Conservation (phyloP, 139 green algal species). For the Micromonas pusilla region DNA sequence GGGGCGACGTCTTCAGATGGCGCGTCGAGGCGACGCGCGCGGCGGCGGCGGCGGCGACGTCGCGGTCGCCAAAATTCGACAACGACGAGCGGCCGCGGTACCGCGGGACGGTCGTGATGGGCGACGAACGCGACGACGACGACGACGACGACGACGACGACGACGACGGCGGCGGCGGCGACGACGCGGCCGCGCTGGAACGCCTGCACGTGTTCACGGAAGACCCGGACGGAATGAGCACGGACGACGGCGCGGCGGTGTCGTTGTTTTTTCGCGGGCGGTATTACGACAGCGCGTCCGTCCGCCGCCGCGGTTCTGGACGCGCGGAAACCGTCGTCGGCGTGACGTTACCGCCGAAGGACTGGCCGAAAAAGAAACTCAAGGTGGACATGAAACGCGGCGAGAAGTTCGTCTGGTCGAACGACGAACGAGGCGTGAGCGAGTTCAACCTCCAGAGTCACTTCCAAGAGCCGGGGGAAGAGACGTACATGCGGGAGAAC, state of each 20-base stretch:
- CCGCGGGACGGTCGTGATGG: background rate
- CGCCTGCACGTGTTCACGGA: constrained; percentile 37
- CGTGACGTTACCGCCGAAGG: constrained; percentile 42
- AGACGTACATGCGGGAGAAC: constrained; percentile 68
- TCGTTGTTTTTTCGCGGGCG: constrained; percentile 45
- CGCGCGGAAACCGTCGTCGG: background rate
- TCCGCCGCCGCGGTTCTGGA: constrained; percentile 39
- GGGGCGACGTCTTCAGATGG: background rate
- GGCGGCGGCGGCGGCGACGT: no score
- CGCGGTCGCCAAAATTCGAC: no score
- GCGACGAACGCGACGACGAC: background rate
- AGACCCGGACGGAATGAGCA: constrained; percentile 34
- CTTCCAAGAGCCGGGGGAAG: constrained; percentile 64
- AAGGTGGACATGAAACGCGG: constrained; percentile 45
- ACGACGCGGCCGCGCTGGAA: no score
- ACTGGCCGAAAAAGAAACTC: constrained; percentile 76
- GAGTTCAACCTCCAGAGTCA: constrained; percentile 43
- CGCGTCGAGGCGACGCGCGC: background rate
- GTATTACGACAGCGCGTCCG: constrained; percentile 59
- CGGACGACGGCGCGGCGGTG: constrained; percentile 21
- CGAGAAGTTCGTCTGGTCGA: constrained; percentile 18
- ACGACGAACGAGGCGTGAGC: constrained; percentile 18
- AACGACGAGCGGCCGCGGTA: background rate
- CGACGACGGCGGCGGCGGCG: no score
- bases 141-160: background rate